Conservation (phyloP, 2,329 filamentous ascomycete genomes). For the Sporothrix inflata region DNA sequence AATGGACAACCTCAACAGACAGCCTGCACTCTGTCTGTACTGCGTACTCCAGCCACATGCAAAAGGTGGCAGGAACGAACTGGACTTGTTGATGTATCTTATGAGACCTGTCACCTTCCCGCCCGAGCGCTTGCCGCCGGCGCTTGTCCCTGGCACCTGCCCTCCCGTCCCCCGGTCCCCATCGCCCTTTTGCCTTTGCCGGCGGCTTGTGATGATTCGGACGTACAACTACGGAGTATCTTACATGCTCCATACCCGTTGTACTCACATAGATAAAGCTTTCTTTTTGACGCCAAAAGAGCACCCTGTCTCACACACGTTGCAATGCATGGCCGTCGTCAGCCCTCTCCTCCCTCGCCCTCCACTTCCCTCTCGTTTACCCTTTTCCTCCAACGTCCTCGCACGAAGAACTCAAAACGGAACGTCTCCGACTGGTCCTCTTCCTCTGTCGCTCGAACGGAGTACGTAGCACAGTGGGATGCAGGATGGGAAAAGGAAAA, state of each 20-base stretch:
- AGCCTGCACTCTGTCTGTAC: neutral
- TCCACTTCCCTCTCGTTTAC: neutral
- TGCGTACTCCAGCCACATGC: neutral
- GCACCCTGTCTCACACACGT: constrained; percentile 11
- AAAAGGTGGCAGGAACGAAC: neutral
- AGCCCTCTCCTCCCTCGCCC: neutral
- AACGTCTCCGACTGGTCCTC: neutral
- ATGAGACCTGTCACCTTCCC: constrained; percentile 3
- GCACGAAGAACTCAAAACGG: neutral
- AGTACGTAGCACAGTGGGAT: too few relatives aligned
- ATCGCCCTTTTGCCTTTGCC: neutral
- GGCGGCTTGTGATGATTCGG: constrained; percentile 1
- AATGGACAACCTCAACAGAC: constrained; percentile 5
- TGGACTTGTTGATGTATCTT: neutral
- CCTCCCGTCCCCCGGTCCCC: neutral
- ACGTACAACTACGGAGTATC: too few relatives aligned
- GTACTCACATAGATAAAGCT: neutral
- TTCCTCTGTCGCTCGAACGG: too few relatives aligned
- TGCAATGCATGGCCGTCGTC: constrained; percentile 3
- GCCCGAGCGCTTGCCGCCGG: constrained; percentile 7
- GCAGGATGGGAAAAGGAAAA: neutral
- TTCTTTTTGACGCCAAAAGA: neutral
- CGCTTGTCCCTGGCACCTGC: neutral
- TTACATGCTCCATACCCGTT: too few relatives aligned
- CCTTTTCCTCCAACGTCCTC: neutral